phyloP scores from a whole-genome alignment of 164 flowering plant species.

The Annona cherimola region DNA sequence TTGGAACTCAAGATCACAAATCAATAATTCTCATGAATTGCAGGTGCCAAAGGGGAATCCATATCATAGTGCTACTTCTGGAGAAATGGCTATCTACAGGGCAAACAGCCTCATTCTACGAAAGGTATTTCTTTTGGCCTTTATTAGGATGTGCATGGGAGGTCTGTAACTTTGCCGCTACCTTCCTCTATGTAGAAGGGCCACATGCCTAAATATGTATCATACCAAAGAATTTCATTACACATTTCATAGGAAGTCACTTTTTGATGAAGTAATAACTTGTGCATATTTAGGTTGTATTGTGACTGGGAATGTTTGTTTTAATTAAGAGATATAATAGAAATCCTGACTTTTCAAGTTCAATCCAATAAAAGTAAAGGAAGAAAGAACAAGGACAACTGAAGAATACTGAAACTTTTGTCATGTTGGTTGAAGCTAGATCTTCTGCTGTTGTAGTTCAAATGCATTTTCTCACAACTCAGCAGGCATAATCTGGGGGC shows the following conservation, averaged over 20 bases:
- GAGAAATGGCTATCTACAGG: constrained; percentile 86
- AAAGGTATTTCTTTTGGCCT: constrained; percentile 41
- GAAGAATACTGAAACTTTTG: background rate
- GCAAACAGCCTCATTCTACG: constrained; percentile 81
- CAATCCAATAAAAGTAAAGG: background rate
- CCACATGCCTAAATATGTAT: too few relatives aligned
- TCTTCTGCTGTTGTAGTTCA: background rate
- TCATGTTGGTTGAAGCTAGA: background rate
- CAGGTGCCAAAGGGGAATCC: constrained; percentile 98
- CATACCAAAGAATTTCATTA: background rate
- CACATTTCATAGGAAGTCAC: background rate
- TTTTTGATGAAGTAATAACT: background rate
- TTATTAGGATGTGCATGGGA: background rate
- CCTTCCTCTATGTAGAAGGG: too few relatives aligned
- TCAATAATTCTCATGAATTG: constrained; percentile 10
- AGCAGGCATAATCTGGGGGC: background rate
- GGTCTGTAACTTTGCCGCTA: background rate
- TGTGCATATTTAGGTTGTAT: background rate
- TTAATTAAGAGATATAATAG: background rate
- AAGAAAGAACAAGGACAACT: background rate
- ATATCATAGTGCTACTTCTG: constrained; percentile 97
- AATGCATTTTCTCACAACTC: background rate
- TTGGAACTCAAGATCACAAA: too few relatives aligned
- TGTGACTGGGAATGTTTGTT: background rate
- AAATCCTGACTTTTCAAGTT: background rate